Base-by-base conservation (phyloP, 495 filamentous ascomycete genomes). In the Penicillium canescens region DNA sequence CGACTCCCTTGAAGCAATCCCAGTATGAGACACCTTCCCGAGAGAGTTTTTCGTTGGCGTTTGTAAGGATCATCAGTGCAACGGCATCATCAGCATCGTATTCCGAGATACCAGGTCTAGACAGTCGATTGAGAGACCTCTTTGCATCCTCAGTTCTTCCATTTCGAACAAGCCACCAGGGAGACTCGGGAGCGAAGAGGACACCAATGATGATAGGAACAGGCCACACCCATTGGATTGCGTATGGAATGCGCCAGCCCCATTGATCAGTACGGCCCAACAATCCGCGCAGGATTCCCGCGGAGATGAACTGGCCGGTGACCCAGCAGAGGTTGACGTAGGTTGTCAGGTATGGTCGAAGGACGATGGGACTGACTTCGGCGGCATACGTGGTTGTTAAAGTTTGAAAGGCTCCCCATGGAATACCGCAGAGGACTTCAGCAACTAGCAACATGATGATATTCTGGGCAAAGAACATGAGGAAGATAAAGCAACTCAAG, bases 211-310 rank as follows among this genome's bases (percentile, higher is more conserved):
- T 77, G 10, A 92, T 73, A 2, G 86, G 86, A 2, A 85, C 66
- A 0, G 87, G 86, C 86, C 87, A 92, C 78, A 92, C 84, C 87
- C 88, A 92, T 70, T 92, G 88, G 4, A 89, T 63, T 2, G 80
- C 82, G 57, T 86, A 89, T 0, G 84, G 82, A 48, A 83, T 80
- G 18, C 82, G 76, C 62, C 86, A 87, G 1, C 80, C 74, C 83
- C 83, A 86, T 57, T 85, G 61, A 42, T 82, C 79, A 1, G 69
- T 42, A 12, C 80, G 72, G 38, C 67, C 60, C 31, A 83, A 57
- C 73, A 87, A 80, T 28, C 75, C 68, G 62, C 79, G 82, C 60
- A 91, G 81, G 35, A 89, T 85, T 7, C 85, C 86, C 42, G 84
- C 78, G 3, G 79, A 82, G 52, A 91, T 87, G 33, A 87, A 69